These are phyloP conservation scores for Drechslerella coelobrocha DNA, from an alignment of 2,329 filamentous ascomycete species.

Conservation along the genomic window DNA sequence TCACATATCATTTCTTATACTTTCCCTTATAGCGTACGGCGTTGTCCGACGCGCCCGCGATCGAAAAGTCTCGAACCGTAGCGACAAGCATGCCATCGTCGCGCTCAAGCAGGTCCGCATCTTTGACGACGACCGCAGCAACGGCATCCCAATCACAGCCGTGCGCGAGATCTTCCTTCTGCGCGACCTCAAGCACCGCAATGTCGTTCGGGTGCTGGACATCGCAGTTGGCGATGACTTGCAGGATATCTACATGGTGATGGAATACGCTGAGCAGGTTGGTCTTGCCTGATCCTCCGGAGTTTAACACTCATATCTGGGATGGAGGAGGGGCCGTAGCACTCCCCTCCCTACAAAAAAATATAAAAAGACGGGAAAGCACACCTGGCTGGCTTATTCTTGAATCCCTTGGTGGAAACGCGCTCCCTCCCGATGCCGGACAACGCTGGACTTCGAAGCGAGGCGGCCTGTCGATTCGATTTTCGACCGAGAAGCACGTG, in stretches of 20 bases:
- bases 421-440: slow-evolving; percentile 22
- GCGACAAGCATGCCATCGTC: slow-evolving; percentile 54
- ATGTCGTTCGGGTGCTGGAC: slow-evolving; percentile 57
- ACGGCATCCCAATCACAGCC: slow-evolving; percentile 57
- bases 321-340: no score
- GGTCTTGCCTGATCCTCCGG: slow-evolving; percentile 53
- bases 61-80: slow-evolving; percentile 52
- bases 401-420: slow-evolving; percentile 47
- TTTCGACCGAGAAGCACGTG: neutral
- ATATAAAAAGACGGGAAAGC: slow-evolving; percentile 52
- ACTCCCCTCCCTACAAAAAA: no score
- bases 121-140: slow-evolving; percentile 56
- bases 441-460: slow-evolving; percentile 13
- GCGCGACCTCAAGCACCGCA: slow-evolving; percentile 56
- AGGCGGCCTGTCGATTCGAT: neutral
- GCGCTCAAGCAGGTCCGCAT: slow-evolving; percentile 58
- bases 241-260: slow-evolving; percentile 58
- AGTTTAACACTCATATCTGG: slow-evolving; percentile 15
- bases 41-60: slow-evolving; percentile 57
- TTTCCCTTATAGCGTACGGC: slow-evolving; percentile 57
- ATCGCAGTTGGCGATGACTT: slow-evolving; percentile 56
- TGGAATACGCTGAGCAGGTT: slow-evolving; percentile 59
- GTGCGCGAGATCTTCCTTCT: slow-evolving; percentile 58
- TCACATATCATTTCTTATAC: no score
- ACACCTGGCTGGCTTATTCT: slow-evolving; percentile 53